Base-by-base conservation (phyloP, 73 alveolate genomes). In the Loxodes magnus region DNA sequence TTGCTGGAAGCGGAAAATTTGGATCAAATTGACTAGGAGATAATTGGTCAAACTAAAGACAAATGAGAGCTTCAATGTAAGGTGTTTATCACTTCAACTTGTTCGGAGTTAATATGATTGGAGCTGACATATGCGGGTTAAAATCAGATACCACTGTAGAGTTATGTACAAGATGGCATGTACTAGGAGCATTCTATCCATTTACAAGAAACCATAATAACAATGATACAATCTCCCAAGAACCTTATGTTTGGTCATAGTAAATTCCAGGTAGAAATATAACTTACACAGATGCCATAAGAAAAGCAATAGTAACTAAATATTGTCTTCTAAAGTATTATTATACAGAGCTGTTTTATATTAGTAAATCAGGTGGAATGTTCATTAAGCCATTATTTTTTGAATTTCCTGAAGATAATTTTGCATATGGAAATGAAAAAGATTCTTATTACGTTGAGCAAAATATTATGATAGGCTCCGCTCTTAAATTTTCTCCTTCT, bases 111-210 rank as follows among this genome's bases (percentile, higher is more conserved):
- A 96, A 96, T 7, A 71, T 81, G 35, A 73, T 58, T 15, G 99
- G 99, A 4, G 97, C 92, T 56, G 96, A 92, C 51, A 86, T 88
- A 44, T 92, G 99, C 58, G 99, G 99, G 6, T 93, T 93, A 44
- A 68, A 63, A 33, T 58, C 64, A 0, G 56, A 82, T 38, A 55
- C 93, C 7, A 57, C 57, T 20, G 71, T 61, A 5, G 57, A 56
- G 50, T 65, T 87, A 31, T 87, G 97, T 48, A 68, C 68, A 24
- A 84, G 96, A 60, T 84, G 90, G 90, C 66, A 59, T 34, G 57
- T 74, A 55, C 43, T 84, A 34, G 95, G 94, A 16, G 82, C 67
- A 1, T 70, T 88, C 56, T 77, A 67, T 53, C 87, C 98, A 44
- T 84, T 88, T 75, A 63, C 96, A 20, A 74, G 98, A 52, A 74